Conservation (phyloP, 768 basidiomycete genomes). For the Calocybe cyanea region DNA sequence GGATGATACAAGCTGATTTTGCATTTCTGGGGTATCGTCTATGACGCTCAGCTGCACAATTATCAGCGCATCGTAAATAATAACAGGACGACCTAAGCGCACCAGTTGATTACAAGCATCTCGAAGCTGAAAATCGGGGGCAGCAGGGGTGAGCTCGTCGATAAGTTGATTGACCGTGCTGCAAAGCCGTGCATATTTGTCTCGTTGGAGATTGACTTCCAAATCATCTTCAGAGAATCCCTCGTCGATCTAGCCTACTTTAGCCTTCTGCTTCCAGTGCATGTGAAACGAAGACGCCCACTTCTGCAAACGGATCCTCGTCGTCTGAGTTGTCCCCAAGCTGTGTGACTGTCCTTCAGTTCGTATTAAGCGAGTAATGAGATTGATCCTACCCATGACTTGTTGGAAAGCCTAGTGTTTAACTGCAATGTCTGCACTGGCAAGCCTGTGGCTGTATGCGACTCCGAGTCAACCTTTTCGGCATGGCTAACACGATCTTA, state of each 20-base stretch:
- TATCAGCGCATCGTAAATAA: not conserved
- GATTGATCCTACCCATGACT: slow-evolving; percentile 68
- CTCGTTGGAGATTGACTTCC: slow-evolving; percentile 87
- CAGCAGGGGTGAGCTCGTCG: slow-evolving; percentile 78
- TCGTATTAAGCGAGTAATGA: not conserved
- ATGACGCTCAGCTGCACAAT: slow-evolving; percentile 65
- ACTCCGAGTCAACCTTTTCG: not conserved
- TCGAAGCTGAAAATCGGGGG: slow-evolving; percentile 78
- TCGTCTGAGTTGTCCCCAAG: slow-evolving; percentile 82
- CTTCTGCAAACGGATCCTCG: slow-evolving; percentile 96
- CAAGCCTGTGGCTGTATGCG: slow-evolving; percentile 46
- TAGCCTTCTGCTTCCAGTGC: slow-evolving; percentile 5
- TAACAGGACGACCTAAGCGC: slow-evolving; percentile 20
- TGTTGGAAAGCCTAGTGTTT: slow-evolving; percentile 82
- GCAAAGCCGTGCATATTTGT: slow-evolving; percentile 88
- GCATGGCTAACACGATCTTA: not conserved
- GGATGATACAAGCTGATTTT: slow-evolving; percentile 80
- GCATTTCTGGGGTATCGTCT: slow-evolving; percentile 79
- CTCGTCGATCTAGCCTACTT: slow-evolving; percentile 73
- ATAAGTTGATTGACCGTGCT: slow-evolving; percentile 80
- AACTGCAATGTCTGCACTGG: slow-evolving; percentile 76
- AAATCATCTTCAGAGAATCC: slow-evolving; percentile 89
- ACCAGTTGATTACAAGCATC: slow-evolving; percentile 89
- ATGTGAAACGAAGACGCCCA: slow-evolving; percentile 21
- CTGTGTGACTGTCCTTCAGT: slow-evolving; percentile 28